Evolutionary conservation across 2,329 filamentous ascomycete genomes (phyloP), one percentile per base, ranked within the genome.

Genomic region (Talaromyces sp.): DNA sequence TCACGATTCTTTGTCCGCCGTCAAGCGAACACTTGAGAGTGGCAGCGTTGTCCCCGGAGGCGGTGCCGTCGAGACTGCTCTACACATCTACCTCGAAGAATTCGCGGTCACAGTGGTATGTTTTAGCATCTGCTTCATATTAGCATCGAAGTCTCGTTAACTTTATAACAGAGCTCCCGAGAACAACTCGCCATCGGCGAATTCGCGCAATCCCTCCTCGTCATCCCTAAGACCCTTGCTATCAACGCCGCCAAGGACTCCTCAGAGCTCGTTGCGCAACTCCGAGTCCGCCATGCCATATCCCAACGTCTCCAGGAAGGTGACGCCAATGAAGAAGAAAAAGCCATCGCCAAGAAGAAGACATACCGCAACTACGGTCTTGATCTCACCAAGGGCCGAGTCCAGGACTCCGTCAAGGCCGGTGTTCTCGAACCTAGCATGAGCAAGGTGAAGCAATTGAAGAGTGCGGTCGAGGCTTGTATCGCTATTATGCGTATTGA

Each of bases 401-500:
- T 98, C 65, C 89, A 93, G 63, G 95, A 99, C 78, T 89, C 92
- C 82, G 83, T 99, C 74, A 98, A 98, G 86, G 89, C 92, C 13
- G 95, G 95, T 75, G 93, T 99, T 67, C 80, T 99, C 75, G 95
- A 99, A 83, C 95, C 95, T 37, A 96, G 91, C 80, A 93, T 99
- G 84, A 97, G 94, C 86, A 99, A 99, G 85, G 87, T 99, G 71
- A 90, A 94, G 80, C 95, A 98, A 84, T 84, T 99, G 75, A 99
- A 99, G 89, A 96, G 91, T 80, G 95, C 95, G 33, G 95, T 99
- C 59, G 95, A 99, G 82, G 95, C 95, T 63, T 98, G 95, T 80
- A 96, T 99, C 79, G 91, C 93, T 75, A 98, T 99, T 78, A 98
- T 99, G 95, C 88, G 95, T 74, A 99, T 99, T 77, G 95, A 99